phyloP scores from a whole-genome alignment of 495 filamentous ascomycete genomes.

The Neurospora sp. region DNA sequence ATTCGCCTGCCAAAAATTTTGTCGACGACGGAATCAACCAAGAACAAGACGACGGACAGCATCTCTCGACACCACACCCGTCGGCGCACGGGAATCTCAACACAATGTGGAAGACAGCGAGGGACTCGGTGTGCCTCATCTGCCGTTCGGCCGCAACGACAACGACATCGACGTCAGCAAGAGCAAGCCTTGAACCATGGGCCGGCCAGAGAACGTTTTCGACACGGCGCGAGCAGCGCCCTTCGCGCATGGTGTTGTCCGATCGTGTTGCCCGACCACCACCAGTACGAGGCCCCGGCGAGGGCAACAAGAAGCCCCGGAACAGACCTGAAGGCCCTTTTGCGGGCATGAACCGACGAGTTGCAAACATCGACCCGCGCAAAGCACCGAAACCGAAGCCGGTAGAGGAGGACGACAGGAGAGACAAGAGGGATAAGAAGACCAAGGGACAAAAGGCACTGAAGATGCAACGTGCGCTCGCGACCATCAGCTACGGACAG shows the following conservation, averaged over 20 bases:
- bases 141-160: slow-evolving; percentile 17
- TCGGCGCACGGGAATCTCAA: neutral
- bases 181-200: slow-evolving; percentile 21
- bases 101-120: slow-evolving; percentile 23
- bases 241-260: slow-evolving; percentile 75
- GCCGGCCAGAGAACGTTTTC: slow-evolving; percentile 23
- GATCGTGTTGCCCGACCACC: slow-evolving; percentile 49
- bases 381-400: slow-evolving; percentile 25
- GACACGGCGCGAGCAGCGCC: slow-evolving; percentile 30
- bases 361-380: slow-evolving; percentile 41
- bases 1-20: neutral
- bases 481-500: slow-evolving; percentile 62
- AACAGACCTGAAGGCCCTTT: slow-evolving; percentile 52
- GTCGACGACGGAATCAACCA: neutral
- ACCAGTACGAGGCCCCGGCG: slow-evolving; percentile 23
- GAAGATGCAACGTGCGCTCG: slow-evolving; percentile 83
- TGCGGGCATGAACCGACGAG: slow-evolving; percentile 67
- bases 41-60: neutral
- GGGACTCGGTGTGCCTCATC: slow-evolving; percentile 24
- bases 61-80: neutral
- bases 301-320: slow-evolving; percentile 23
- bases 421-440: slow-evolving; percentile 21
- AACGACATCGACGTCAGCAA: neutral
- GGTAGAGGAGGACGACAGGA: slow-evolving; percentile 16
- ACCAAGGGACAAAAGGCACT: slow-evolving; percentile 56